Percentiles rank a stretch among this genome's conserved stretches.
phyloP scores from a whole-genome alignment of 805 yeast genomes.

The Vanderwaltozyma yarrowii region DNA sequence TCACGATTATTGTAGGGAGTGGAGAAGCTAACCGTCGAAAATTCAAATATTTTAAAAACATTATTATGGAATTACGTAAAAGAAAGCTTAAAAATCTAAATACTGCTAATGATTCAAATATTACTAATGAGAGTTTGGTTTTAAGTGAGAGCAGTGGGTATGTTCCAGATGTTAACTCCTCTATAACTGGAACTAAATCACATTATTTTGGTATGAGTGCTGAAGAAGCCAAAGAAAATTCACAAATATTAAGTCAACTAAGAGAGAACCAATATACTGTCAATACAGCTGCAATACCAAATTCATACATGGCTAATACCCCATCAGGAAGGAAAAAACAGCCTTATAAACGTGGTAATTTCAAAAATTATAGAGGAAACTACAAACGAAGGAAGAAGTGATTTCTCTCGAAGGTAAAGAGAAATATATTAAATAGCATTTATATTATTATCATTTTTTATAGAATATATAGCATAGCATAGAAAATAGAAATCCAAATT shows the following conservation, averaged over 20 bases:
- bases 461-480: too few relatives aligned
- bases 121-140: conserved; percentile 5
- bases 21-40: conserved; percentile 13
- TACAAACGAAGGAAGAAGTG: conserved; percentile 4
- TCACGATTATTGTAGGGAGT: conserved; percentile 12
- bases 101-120: conserved; percentile 7
- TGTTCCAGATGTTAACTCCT: conserved; percentile 6
- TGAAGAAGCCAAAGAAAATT: conserved; percentile 10
- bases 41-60: conserved; percentile 16
- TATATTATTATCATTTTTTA: too few relatives aligned
- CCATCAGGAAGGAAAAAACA: neutral
- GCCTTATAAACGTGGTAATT: neutral
- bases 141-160: neutral
- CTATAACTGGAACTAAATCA: conserved; percentile 9
- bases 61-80: conserved; percentile 15
- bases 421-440: too few relatives aligned
- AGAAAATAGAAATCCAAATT: too few relatives aligned
- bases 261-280: conserved; percentile 8
- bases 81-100: conserved; percentile 8
- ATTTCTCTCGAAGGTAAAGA: too few relatives aligned
- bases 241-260: conserved; percentile 15
- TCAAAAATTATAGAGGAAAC: conserved; percentile 3
- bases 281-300: neutral
- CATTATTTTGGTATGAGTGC: conserved; percentile 11
- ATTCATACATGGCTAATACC: conserved; percentile 4